Conservation (phyloP, 208 protist species). For the Spongospora subterranea region DNA sequence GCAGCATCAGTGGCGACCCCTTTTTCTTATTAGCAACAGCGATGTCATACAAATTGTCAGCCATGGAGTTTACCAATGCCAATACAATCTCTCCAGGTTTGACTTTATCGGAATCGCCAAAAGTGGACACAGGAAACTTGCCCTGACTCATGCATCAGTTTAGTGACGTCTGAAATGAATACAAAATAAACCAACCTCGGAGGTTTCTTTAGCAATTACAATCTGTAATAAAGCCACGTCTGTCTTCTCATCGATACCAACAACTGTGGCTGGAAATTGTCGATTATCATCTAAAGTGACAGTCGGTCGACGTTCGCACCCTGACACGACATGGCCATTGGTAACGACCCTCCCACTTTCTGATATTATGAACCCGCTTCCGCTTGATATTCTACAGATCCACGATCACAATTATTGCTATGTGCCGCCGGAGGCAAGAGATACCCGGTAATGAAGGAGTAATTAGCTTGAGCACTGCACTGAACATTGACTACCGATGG, state of each 20-base stretch:
- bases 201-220: background rate
- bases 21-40: background rate
- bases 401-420: background rate
- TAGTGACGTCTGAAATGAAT: background rate
- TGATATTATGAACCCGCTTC: background rate
- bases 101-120: constrained; percentile 33
- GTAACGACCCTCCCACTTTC: background rate
- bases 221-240: constrained; percentile 38
- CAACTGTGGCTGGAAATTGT: background rate
- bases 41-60: background rate
- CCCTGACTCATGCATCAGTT: background rate
- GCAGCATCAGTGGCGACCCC: constrained; percentile 41
- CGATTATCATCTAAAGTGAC: background rate
- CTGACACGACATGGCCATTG: constrained; percentile 7
- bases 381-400: background rate
- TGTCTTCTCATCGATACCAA: background rate
- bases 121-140: background rate
- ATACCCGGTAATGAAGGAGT: background rate
- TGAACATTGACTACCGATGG: constrained; percentile 27
- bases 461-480: background rate
- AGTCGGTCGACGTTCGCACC: background rate
- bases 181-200: background rate
- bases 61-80: background rate
- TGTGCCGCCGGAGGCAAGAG: background rate
- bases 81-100: background rate